Evolutionary conservation across 345 rosid genomes (phyloP).

Genomic region (Linum tenue): DNA sequence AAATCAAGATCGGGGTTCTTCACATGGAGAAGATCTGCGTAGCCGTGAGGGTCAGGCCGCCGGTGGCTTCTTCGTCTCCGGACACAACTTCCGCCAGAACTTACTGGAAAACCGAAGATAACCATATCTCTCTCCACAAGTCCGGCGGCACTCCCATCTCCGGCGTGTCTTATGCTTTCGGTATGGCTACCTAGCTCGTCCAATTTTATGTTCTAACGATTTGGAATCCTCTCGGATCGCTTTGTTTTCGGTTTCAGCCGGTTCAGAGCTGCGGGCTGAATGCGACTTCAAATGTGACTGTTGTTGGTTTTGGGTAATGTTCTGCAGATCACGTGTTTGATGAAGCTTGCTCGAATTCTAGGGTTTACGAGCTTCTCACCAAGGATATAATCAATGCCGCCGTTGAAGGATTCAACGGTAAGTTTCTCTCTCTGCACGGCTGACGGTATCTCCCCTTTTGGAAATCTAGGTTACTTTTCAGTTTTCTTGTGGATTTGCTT

Average conservation of each 20-base stretch:
- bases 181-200: constrained; percentile 20
- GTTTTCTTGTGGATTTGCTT: too few species aligned
- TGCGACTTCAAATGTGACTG: too few species aligned
- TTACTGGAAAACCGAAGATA: constrained; percentile 58
- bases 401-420: constrained; percentile 84
- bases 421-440: neutral
- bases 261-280: too few species aligned
- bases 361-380: constrained; percentile 68
- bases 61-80: constrained; percentile 17
- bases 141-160: constrained; percentile 60
- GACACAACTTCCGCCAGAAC: constrained; percentile 24
- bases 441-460: too few species aligned
- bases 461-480: too few species aligned
- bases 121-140: constrained; percentile 69
- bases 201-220: neutral
- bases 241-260: neutral
- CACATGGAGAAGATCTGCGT: constrained; percentile 90
- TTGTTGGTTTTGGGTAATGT: neutral
- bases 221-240: too few species aligned
- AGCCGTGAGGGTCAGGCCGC: constrained; percentile 73
- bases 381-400: constrained; percentile 69
- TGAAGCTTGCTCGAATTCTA: constrained; percentile 51
- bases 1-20: too few species aligned
- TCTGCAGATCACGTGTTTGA: constrained; percentile 71
- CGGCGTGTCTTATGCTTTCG: constrained; percentile 60